Evolutionary conservation across 768 basidiomycete genomes (phyloP).

Genomic region (Tylopilus sp.): DNA sequence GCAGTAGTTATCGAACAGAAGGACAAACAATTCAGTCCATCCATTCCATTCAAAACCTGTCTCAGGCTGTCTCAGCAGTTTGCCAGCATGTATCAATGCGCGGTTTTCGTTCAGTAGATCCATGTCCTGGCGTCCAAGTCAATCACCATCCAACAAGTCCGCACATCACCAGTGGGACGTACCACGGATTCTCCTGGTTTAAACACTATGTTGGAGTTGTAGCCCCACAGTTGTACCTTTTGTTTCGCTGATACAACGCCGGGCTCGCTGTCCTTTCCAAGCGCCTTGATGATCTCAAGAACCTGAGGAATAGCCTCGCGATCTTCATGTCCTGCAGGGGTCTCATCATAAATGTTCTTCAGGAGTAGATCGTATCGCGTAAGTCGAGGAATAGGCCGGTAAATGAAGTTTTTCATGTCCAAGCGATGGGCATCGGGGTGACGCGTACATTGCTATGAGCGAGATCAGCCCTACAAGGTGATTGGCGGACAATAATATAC

Average conservation of each 20-base stretch:
- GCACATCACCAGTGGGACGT: constrained; percentile 14
- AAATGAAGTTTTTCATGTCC: constrained; percentile 92
- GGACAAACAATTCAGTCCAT: constrained; percentile 86
- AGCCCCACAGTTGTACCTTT: constrained; percentile 88
- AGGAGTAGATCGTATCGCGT: constrained; percentile 86
- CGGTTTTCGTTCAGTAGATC: constrained; percentile 83
- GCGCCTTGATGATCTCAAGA: constrained; percentile 79
- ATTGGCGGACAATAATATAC: constrained; percentile 12
- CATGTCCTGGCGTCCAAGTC: constrained; percentile 58
- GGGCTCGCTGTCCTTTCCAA: constrained; percentile 85
- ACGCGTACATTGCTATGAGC: constrained; percentile 44
- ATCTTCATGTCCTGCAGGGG: constrained; percentile 76
- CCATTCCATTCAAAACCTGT: constrained; percentile 84
- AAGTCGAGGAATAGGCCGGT: constrained; percentile 86
- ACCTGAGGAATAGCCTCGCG: constrained; percentile 78
- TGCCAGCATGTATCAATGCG: constrained; percentile 80
- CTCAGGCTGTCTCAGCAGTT: constrained; percentile 82
- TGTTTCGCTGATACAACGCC: constrained; percentile 82
- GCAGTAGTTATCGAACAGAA: constrained; percentile 96
- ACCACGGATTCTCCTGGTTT: constrained; percentile 73
- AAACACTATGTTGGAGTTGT: constrained; percentile 74
- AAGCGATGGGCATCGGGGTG: constrained; percentile 77
- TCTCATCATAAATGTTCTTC: constrained; percentile 74
- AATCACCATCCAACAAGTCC: background rate
- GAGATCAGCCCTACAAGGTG: constrained; percentile 1